Base-by-base conservation (phyloP, 768 basidiomycete species). In the Boletus sp. region DNA sequence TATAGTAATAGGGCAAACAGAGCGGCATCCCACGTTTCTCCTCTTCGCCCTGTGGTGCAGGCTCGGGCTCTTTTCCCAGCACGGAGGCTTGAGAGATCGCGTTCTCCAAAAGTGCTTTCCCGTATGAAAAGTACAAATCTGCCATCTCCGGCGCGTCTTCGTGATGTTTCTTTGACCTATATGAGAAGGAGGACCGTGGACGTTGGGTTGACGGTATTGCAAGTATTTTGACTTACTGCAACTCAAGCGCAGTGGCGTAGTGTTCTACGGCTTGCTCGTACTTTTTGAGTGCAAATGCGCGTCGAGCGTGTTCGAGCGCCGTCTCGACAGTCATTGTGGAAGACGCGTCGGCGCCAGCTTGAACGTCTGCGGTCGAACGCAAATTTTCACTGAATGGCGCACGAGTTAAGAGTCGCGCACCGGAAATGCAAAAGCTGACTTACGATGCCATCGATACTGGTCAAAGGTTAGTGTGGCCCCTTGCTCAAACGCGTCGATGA, bases 21-120 rank as follows among this genome's bases (percentile, higher is more conserved):
- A 32, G 30, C 7, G 5, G 2, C 29, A 8, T 9, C 66, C 29
- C 50, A 76, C 76, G 71, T 65, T 73, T 75, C 53, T 76, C 77
- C 18, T 72, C 73, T 37, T 78, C 81, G 35, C 74, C 82, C 28
- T 62, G 65, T 7, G 68, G 64, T 0, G 73, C 77, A 7, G 82
- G 79, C 45, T 87, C 85, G 1, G 80, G 76, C 39, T 93, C 92
- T 67, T 93, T 93, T 1, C 93, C 94, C 55, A 99, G 74, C n/a
- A 98, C 96, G 0, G 87, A 83, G 55, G 76, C 88, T 66, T 94
- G 89, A 5, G 84, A 74, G 57, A 98, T 91, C 6, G 94, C 96
- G 66, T 96, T 93, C 75, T 94, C 94, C 54, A 97, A 80, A 41
- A 98, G 75, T 5, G 97, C 94, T 71, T 90, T 94, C 14, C 97